Conservation (phyloP, 2,329 filamentous ascomycete species). For the Stachybotrys elegans region DNA sequence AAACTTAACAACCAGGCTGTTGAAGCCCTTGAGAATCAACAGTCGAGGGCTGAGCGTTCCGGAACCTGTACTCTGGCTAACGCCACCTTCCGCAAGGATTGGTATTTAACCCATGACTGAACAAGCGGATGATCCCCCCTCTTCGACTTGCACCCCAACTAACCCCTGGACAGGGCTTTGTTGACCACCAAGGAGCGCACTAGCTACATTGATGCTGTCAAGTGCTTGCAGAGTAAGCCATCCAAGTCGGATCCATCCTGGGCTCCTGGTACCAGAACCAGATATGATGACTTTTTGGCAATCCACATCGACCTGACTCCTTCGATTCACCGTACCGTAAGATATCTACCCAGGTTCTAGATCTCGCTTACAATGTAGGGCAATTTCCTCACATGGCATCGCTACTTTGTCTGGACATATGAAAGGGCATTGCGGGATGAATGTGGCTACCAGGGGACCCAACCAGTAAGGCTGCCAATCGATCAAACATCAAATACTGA, state of each 20-base stretch:
- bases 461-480: constrained; percentile 14
- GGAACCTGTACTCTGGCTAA: constrained; percentile 4
- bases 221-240: constrained; percentile 16
- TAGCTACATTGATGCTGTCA: constrained; percentile 19
- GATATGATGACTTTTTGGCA: constrained; percentile 26
- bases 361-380: not conserved
- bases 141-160: not conserved
- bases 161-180: not conserved
- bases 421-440: constrained; percentile 33
- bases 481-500: not conserved
- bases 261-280: constrained; percentile 19
- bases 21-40: not conserved
- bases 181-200: constrained; percentile 11
- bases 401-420: constrained; percentile 33
- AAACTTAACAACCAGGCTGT: constrained; percentile 6
- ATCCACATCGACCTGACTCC: constrained; percentile 23
- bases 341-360: constrained; percentile 20
- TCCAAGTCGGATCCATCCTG: constrained; percentile 14
- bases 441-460: constrained; percentile 32
- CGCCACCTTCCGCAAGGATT: constrained; percentile 6
- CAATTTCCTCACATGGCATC: constrained; percentile 35
- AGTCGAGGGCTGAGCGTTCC: not conserved
- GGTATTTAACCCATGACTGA: constrained; percentile 2
- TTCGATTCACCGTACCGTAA: constrained; percentile 18
- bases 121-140: too few relatives aligned